These are phyloP conservation scores for Athelia psychrophila DNA, from an alignment of 1,284 basidiomycete genomes.

Conservation along the genomic window DNA sequence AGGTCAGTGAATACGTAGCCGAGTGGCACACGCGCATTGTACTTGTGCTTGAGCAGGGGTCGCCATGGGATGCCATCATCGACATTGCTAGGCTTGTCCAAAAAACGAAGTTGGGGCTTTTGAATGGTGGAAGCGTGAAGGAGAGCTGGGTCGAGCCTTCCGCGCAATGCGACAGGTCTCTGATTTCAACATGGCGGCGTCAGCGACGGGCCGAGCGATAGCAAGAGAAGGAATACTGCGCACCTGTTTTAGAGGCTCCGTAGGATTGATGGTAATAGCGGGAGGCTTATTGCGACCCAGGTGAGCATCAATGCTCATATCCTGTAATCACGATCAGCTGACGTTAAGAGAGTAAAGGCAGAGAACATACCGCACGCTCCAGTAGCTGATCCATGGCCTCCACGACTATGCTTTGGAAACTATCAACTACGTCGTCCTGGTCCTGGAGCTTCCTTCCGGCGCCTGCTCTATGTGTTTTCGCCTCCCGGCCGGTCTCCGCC, in stretches of 20 bases:
- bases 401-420: conserved; percentile 75
- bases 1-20: conserved; percentile 51
- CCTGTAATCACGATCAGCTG: conserved; percentile 38
- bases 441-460: conserved; percentile 50
- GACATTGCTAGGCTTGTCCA: conserved; percentile 53
- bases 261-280: conserved; percentile 53
- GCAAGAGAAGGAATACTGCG: no score
- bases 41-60: conserved; percentile 68
- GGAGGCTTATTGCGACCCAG: conserved; percentile 70
- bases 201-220: no score
- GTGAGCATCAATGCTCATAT: conserved; percentile 79
- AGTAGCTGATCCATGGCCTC: conserved; percentile 84
- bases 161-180: conserved; percentile 26
- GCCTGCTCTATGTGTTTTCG: conserved; percentile 37
- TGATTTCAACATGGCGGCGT: conserved; percentile 16
- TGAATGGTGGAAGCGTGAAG: conserved; percentile 67
- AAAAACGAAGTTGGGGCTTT: conserved; percentile 82
- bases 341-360: neutral
- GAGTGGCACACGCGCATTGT: conserved; percentile 77
- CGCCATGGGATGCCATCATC: conserved; percentile 47
- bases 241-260: conserved; percentile 26
- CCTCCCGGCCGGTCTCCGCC: conserved; percentile 37
- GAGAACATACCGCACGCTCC: conserved; percentile 71
- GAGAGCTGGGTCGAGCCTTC: conserved; percentile 55
- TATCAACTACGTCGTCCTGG: conserved; percentile 81